Evolutionary conservation across 805 yeast species (phyloP).

Genomic region (Phaffomyces opuntiae): DNA sequence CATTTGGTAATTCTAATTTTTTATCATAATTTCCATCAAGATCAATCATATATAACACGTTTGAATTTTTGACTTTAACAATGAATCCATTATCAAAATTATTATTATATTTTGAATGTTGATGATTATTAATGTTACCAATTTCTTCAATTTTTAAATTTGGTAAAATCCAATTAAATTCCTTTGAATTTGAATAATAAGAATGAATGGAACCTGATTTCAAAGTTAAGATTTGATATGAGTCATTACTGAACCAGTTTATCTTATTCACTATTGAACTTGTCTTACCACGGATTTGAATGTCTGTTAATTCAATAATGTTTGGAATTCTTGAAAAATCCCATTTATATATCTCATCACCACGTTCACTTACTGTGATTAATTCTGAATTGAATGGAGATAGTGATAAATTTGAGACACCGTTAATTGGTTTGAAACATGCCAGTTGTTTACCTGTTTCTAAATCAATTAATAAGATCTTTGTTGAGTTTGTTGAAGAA

Average conservation of each 20-base stretch:
- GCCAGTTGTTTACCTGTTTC: conserved; percentile 30
- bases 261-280: conserved; percentile 44
- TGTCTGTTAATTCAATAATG: conserved; percentile 48
- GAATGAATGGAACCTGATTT: conserved; percentile 57
- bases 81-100: neutral
- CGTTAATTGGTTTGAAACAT: conserved; percentile 52
- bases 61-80: conserved; percentile 2
- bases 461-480: conserved; percentile 41
- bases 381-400: conserved; percentile 56
- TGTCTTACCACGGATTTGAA: conserved; percentile 57
- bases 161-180: conserved; percentile 20
- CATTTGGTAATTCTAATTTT: conserved; percentile 35
- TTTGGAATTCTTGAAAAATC: conserved; percentile 46
- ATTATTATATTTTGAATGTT: neutral
- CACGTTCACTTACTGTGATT: conserved; percentile 47
- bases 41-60: conserved; percentile 18
- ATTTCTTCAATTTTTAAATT: conserved; percentile 8
- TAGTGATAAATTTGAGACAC: conserved; percentile 51
- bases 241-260: conserved; percentile 44
- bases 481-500: conserved; percentile 8
- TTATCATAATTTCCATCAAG: conserved; percentile 19
- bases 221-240: conserved; percentile 42
- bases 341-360: conserved; percentile 61
- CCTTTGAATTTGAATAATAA: conserved; percentile 30
- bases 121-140: neutral